Conservation (phyloP, 2,329 filamentous ascomycete genomes). For the Albophoma yamanashiensis region DNA sequence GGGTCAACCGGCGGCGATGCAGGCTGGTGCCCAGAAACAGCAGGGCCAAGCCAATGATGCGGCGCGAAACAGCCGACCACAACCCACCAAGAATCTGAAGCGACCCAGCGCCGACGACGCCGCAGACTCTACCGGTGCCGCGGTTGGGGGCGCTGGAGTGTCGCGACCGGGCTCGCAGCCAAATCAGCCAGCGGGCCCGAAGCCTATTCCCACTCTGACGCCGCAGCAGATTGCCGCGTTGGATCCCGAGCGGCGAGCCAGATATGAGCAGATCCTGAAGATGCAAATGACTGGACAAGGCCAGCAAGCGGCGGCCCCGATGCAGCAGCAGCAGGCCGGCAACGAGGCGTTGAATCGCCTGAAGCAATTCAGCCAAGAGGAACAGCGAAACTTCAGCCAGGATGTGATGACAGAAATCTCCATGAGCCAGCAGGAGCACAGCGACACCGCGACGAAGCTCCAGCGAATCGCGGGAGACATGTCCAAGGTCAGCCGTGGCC, state of each 20-base stretch:
- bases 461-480: slow-evolving; percentile 29
- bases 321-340: slow-evolving; percentile 8
- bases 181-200: slow-evolving; percentile 11
- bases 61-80: slow-evolving; percentile 12
- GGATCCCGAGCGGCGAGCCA: slow-evolving; percentile 32
- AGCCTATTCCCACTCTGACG: slow-evolving; percentile 12
- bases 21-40: slow-evolving; percentile 18
- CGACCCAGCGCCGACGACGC: slow-evolving; percentile 37
- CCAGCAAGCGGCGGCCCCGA: slow-evolving; percentile 5
- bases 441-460: slow-evolving; percentile 33
- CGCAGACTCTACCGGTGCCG: slow-evolving; percentile 14
- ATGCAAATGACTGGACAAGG: slow-evolving; percentile 15
- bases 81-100: slow-evolving; percentile 35
- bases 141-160: slow-evolving; percentile 8
- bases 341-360: slow-evolving; percentile 20
- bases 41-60: slow-evolving; percentile 13
- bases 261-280: slow-evolving; percentile 28
- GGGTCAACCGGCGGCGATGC: slow-evolving; percentile 26
- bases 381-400: slow-evolving; percentile 24
- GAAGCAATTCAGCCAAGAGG: slow-evolving; percentile 26
- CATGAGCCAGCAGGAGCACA: slow-evolving; percentile 33
- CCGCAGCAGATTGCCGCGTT: slow-evolving; percentile 27
- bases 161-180: slow-evolving; percentile 15
- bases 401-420: slow-evolving; percentile 33
- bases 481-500: slow-evolving; percentile 29